Conservation (phyloP, 371 early-diverging fungal genomes). For the Polyrhizophydium stewartii region DNA sequence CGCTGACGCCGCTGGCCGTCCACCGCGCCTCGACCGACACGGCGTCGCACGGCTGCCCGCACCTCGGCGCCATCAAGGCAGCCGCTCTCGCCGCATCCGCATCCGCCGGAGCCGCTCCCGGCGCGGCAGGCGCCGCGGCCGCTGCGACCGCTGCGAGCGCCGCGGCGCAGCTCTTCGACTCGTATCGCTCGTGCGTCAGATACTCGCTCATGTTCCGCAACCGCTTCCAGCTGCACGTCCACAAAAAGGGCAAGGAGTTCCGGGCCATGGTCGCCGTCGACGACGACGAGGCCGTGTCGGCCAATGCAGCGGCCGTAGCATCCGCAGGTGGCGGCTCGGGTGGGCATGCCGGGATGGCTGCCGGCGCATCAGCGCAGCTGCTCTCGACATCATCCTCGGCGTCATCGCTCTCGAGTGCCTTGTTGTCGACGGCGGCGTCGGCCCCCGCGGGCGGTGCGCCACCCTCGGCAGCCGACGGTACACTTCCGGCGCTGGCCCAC, state of each 20-base stretch:
- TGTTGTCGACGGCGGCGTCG: no score
- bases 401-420: no score
- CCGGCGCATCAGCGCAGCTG: no score
- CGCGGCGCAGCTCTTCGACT: slow-evolving; percentile 19
- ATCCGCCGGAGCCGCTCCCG: neutral
- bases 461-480: no score
- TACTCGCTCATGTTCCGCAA: slow-evolving; percentile 42
- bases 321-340: no score
- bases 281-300: slow-evolving; percentile 14
- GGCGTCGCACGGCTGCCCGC: slow-evolving; percentile 19
- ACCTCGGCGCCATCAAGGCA: slow-evolving; percentile 21
- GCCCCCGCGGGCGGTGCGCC: no score
- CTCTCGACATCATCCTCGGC: no score
- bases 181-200: slow-evolving; percentile 40
- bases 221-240: slow-evolving; percentile 23
- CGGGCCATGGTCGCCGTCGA: slow-evolving; percentile 8
- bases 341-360: no score
- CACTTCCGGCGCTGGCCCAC: no score
- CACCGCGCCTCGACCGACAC: slow-evolving; percentile 10
- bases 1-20: slow-evolving; percentile 12
- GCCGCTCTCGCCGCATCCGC: neutral
- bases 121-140: neutral
- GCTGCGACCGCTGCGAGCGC: neutral
- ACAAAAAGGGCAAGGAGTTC: slow-evolving; percentile 13
- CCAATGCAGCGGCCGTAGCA: no score